These are phyloP conservation scores for Ogataea minuta DNA, from an alignment of 805 yeast species.

Conservation along the genomic window DNA sequence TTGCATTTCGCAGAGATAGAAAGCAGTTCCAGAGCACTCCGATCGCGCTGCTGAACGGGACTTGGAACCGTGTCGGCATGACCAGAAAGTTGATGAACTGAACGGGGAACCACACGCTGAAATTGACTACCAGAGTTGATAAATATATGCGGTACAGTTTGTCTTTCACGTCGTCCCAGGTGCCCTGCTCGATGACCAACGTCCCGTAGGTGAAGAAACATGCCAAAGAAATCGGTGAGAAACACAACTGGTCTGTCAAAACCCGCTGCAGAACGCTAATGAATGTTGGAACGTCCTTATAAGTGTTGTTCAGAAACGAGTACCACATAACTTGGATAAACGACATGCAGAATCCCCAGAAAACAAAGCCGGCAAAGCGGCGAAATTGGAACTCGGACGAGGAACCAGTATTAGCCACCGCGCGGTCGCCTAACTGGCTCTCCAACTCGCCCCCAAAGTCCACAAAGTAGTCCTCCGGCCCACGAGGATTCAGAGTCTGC, in stretches of 20 bases:
- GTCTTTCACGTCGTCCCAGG: slow-evolving; percentile 55
- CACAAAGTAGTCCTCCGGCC: slow-evolving; percentile 30
- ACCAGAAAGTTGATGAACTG: slow-evolving; percentile 72
- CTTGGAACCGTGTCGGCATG: slow-evolving; percentile 73
- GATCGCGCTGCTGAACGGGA: slow-evolving; percentile 82
- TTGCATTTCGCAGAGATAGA: slow-evolving; percentile 74
- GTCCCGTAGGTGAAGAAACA: slow-evolving; percentile 84
- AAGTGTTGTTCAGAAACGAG: slow-evolving; percentile 70
- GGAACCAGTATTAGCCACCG: neutral
- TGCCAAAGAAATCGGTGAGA: slow-evolving; percentile 81
- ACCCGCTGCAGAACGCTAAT: slow-evolving; percentile 85
- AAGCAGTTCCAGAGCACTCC: slow-evolving; percentile 96
- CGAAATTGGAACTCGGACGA: slow-evolving; percentile 51
- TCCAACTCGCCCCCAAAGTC: slow-evolving; percentile 32
- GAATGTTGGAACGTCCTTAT: slow-evolving; percentile 76
- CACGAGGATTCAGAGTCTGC: slow-evolving; percentile 14
- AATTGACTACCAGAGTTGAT: slow-evolving; percentile 64
- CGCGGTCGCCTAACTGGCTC: slow-evolving; percentile 3
- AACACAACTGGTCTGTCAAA: slow-evolving; percentile 83
- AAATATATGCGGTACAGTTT: slow-evolving; percentile 69
- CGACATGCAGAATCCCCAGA: slow-evolving; percentile 85
- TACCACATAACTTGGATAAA: slow-evolving; percentile 90
- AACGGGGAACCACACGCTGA: slow-evolving; percentile 79
- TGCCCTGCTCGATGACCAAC: slow-evolving; percentile 73
- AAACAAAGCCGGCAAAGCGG: slow-evolving; percentile 73